Conservation (phyloP, 169 alveolate species). For the Eimeria acervulina region DNA sequence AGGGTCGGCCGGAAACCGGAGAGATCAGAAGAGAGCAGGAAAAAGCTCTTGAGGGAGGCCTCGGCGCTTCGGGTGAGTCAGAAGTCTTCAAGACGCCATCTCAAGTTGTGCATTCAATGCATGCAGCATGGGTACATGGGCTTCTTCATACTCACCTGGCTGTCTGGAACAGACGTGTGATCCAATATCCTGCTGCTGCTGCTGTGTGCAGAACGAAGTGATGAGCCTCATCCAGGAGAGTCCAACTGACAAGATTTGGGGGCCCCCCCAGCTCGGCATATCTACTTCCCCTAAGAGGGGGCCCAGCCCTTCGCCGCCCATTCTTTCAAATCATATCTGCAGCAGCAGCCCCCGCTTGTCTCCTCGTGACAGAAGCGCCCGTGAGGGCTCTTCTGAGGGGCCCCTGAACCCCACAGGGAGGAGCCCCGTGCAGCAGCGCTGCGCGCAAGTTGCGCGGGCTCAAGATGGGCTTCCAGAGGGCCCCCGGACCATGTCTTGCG, state of each 20-base stretch:
- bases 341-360: not conserved
- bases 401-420: not conserved
- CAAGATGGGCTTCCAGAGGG: not conserved
- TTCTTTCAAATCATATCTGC: not conserved
- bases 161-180: not conserved
- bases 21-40: not conserved
- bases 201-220: slow-evolving; percentile 39
- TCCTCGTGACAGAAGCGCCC: not conserved
- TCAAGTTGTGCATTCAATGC: not conserved
- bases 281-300: not conserved
- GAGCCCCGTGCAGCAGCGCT: not conserved
- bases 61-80: slow-evolving; percentile 22
- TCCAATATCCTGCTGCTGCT: not conserved
- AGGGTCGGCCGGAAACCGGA: not conserved
- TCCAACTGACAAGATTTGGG: not conserved
- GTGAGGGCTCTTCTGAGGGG: slow-evolving; percentile 12
- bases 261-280: slow-evolving; percentile 10
- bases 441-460: not conserved
- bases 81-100: not conserved
- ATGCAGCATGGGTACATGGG: not conserved
- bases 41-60: not conserved
- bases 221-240: slow-evolving; percentile 59
- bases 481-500: not conserved
- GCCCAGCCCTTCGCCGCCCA: not conserved
- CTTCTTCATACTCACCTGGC: not conserved